phyloP scores from a whole-genome alignment of 129 eudicot genomes.

The Flaveria linearis region DNA sequence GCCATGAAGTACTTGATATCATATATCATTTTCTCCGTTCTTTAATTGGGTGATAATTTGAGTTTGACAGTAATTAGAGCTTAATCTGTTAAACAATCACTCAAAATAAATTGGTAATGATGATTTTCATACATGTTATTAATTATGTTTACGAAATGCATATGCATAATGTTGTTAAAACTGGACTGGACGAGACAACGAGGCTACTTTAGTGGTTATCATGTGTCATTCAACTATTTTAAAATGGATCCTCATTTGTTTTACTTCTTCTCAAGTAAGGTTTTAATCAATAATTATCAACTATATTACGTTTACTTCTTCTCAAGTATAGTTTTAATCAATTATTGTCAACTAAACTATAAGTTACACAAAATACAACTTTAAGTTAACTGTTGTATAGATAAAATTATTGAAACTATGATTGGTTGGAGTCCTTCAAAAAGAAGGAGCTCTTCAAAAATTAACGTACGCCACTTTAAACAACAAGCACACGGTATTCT shows the following conservation, averaged over 20 bases:
- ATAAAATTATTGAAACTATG: background rate
- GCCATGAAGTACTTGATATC: background rate
- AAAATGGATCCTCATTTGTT: too few species aligned
- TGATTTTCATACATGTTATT: background rate
- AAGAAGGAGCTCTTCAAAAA: constrained; percentile 23
- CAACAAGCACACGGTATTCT: constrained; percentile 84
- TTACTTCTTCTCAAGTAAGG: too few species aligned
- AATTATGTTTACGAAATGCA: background rate
- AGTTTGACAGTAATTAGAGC: background rate
- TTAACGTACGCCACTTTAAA: constrained; percentile 21
- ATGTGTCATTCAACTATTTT: too few species aligned
- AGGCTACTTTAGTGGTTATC: too few species aligned
- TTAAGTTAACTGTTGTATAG: too few species aligned
- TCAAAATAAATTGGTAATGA: background rate
- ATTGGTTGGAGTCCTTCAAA: background rate
- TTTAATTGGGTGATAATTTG: background rate
- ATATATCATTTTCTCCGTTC: background rate
- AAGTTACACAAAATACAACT: too few species aligned
- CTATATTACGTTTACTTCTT: too few species aligned
- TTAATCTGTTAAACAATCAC: background rate
- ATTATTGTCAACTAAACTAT: too few species aligned
- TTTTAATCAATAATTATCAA: too few species aligned
- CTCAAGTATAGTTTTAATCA: too few species aligned
- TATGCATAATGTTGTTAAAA: too few species aligned
- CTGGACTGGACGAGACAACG: too few species aligned